Conservation (phyloP, 176 grass and related monocot species). For the Avena atlantica region DNA sequence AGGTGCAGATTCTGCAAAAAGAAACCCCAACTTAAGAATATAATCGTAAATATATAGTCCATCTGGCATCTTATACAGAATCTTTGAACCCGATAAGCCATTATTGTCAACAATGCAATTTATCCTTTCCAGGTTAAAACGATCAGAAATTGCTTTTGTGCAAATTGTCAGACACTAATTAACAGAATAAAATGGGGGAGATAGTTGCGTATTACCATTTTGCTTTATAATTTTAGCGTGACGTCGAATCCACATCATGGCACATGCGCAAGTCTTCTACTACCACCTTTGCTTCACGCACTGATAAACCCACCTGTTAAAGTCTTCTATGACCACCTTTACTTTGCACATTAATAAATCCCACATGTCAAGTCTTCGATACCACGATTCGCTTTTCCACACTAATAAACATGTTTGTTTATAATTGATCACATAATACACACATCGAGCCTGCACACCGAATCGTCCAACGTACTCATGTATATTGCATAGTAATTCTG, state of each 20-base stretch:
- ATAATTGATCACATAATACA: not conserved
- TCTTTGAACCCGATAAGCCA: too few relatives aligned
- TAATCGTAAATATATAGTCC: too few relatives aligned
- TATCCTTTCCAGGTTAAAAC: not conserved
- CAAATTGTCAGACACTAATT: not conserved
- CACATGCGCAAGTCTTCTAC: not conserved
- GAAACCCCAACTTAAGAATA: too few relatives aligned
- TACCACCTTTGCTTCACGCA: not conserved
- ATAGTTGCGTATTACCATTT: not conserved
- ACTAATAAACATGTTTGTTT: not conserved
- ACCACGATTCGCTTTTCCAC: not conserved
- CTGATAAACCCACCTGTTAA: not conserved
- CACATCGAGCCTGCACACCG: not conserved
- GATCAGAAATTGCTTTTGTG: not conserved
- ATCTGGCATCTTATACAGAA: too few relatives aligned
- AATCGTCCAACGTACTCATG: not conserved
- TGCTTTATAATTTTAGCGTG: not conserved
- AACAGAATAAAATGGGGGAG: not conserved
- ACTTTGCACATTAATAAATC: not conserved
- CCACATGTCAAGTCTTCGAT: not conserved
- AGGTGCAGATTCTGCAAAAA: too few relatives aligned
- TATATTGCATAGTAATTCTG: not conserved
- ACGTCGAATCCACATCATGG: slow-evolving; percentile 2
- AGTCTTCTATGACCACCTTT: not conserved
- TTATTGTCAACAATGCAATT: not conserved